These are phyloP conservation scores for Psilocybe cyanescens DNA, from an alignment of 768 basidiomycete genomes.

Conservation along the genomic window DNA sequence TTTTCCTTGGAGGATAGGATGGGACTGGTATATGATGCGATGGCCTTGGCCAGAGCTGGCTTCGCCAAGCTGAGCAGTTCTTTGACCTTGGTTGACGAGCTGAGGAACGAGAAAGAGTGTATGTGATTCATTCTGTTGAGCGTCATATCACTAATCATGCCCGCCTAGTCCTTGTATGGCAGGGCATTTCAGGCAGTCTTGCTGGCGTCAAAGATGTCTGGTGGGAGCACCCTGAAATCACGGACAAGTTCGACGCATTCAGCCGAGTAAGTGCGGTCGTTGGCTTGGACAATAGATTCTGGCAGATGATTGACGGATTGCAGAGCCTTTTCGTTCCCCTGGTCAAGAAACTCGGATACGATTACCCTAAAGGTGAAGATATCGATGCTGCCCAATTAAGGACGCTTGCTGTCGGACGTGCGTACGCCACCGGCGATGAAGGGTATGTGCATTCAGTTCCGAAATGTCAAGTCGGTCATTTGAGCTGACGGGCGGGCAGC, in stretches of 20 bases:
- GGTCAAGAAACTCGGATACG: constrained; percentile 79
- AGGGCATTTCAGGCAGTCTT: constrained; percentile 64
- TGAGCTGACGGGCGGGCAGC: constrained; percentile 40
- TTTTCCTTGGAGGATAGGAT: constrained; percentile 88
- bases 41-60: constrained; percentile 83
- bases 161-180: constrained; percentile 77
- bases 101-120: constrained; percentile 82
- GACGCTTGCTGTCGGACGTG: constrained; percentile 68
- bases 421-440: constrained; percentile 34
- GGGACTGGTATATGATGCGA: constrained; percentile 83
- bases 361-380: constrained; percentile 67
- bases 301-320: neutral
- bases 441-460: constrained; percentile 21
- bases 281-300: neutral
- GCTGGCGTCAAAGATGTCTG: constrained; percentile 62
- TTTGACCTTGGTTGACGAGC: constrained; percentile 69
- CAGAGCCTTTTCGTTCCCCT: constrained; percentile 75
- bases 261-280: constrained; percentile 47
- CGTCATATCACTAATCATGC: neutral
- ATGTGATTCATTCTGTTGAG: constrained; percentile 1
- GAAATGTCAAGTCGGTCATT: neutral
- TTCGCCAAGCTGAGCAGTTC: constrained; percentile 76
- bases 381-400: constrained; percentile 74
- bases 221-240: constrained; percentile 77
- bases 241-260: constrained; percentile 60